Conservation (phyloP, 177 flowering plant genomes). For the Tripterygium wilfordii region DNA sequence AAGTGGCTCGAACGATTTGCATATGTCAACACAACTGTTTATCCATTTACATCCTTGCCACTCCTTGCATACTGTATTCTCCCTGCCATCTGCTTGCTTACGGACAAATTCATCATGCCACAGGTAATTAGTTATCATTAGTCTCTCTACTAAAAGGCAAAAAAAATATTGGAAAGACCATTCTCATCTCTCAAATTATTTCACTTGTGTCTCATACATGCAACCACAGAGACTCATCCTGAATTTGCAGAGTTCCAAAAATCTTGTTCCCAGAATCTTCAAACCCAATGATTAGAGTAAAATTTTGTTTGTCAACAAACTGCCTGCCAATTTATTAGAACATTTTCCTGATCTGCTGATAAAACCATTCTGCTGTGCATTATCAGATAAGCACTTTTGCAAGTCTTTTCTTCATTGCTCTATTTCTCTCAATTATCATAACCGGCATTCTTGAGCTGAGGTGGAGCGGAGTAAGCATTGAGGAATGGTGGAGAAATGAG, state of each 20-base stretch:
- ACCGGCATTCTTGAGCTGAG: slow-evolving; percentile 84
- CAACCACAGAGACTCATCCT: too few species aligned
- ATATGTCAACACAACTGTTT: slow-evolving; percentile 79
- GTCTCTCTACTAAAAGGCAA: background rate
- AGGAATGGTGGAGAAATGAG: slow-evolving; percentile 97
- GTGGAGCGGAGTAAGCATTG: slow-evolving; percentile 94
- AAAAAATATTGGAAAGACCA: background rate
- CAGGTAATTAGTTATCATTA: slow-evolving; percentile 37
- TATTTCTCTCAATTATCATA: slow-evolving; percentile 72
- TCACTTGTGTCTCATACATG: too few species aligned
- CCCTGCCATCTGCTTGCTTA: slow-evolving; percentile 92
- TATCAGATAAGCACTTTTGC: slow-evolving; percentile 95
- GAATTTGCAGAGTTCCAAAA: too few species aligned
- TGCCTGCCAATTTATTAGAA: too few species aligned
- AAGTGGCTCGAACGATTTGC: slow-evolving; percentile 87
- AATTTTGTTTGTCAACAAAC: too few species aligned
- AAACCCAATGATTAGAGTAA: too few species aligned
- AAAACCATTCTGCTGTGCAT: too few species aligned
- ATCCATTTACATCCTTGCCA: slow-evolving; percentile 88
- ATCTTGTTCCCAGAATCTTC: too few species aligned
- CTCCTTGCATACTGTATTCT: slow-evolving; percentile 86
- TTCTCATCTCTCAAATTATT: too few species aligned
- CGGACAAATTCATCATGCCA: slow-evolving; percentile 94
- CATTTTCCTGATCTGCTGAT: background rate
- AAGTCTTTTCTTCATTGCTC: slow-evolving; percentile 72